Conservation (phyloP, 129 eudicot species). For the carrot (Daucus carota) region DNA sequence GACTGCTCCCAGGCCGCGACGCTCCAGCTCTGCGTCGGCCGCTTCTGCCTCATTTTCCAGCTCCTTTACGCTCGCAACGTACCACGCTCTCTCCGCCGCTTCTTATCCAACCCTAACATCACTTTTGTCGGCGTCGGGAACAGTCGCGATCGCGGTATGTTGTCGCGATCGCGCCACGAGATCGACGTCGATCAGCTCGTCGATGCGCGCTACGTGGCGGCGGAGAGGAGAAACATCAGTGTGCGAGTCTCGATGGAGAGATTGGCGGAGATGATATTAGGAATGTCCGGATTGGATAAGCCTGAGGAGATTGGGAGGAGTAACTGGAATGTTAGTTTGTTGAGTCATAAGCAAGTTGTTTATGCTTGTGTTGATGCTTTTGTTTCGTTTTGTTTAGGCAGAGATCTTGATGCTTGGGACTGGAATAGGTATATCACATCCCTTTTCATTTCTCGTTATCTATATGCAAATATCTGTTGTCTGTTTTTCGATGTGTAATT, state of each 20-base stretch:
- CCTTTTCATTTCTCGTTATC: neutral
- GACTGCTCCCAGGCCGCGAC: neutral
- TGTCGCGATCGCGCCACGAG: neutral
- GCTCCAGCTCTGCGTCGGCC: conserved; percentile 32
- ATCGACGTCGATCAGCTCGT: neutral
- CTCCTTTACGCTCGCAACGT: neutral
- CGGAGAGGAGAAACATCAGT: neutral
- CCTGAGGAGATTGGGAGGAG: conserved; percentile 5
- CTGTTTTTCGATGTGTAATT: neutral
- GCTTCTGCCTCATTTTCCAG: conserved; percentile 29
- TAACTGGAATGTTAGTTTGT: conserved; percentile 7
- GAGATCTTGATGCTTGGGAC: conserved; percentile 14
- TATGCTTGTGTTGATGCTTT: conserved; percentile 24
- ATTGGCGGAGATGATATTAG: neutral
- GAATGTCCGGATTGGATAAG: neutral
- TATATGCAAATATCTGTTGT: neutral
- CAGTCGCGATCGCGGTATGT: conserved; percentile 2
- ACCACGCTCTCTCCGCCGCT: conserved; percentile 16
- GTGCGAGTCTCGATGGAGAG: neutral
- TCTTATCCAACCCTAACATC: conserved; percentile 5
- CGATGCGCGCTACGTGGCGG: conserved; percentile 16
- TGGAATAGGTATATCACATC: conserved; percentile 3
- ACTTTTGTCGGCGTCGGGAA: conserved; percentile 20
- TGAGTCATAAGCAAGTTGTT: conserved; percentile 17
- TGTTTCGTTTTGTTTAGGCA: conserved; percentile 13